Percentiles rank a stretch among this genome's conserved stretches.
phyloP scores from a whole-genome alignment of 1,284 basidiomycete genomes.

The Cryptococcus floricola region DNA sequence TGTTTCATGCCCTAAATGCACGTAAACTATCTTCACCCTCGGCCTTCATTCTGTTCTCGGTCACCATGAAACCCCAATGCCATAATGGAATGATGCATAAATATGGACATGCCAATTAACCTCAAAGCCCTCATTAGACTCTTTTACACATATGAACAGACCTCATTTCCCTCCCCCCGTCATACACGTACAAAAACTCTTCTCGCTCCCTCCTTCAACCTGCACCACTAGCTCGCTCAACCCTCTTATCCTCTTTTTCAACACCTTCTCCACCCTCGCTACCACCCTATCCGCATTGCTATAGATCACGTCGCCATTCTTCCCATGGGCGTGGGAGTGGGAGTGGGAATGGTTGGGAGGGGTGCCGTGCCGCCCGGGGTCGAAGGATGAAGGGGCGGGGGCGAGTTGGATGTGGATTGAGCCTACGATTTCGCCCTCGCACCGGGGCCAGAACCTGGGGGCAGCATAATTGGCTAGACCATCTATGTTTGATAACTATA shows the following conservation, averaged over 20 bases:
- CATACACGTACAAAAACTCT: slow-evolving; percentile 53
- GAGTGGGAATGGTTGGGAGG: slow-evolving; percentile 4
- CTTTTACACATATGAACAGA: background rate
- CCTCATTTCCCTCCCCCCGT: slow-evolving; percentile 54
- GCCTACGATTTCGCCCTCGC: slow-evolving; percentile 76
- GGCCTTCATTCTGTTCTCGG: no score
- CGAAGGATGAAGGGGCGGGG: slow-evolving; percentile 55
- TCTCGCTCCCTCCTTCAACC: slow-evolving; percentile 54
- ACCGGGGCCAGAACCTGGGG: slow-evolving; percentile 95
- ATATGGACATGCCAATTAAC: no score
- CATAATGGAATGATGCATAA: no score
- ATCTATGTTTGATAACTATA: slow-evolving; percentile 60
- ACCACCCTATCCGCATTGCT: slow-evolving; percentile 66
- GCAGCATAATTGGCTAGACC: slow-evolving; percentile 76
- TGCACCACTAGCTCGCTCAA: slow-evolving; percentile 84
- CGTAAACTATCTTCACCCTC: no score
- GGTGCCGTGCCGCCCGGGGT: slow-evolving; percentile 55
- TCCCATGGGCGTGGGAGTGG: background rate
- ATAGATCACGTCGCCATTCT: slow-evolving; percentile 52
- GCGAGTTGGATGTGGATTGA: slow-evolving; percentile 81
- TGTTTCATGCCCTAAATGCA: no score
- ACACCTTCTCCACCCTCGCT: slow-evolving; percentile 65
- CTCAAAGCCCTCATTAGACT: no score
- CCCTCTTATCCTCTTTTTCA: slow-evolving; percentile 69
- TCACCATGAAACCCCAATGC: no score